phyloP scores from a whole-genome alignment of 2,329 filamentous ascomycete genomes.

The Aspergillus viridinutans region DNA sequence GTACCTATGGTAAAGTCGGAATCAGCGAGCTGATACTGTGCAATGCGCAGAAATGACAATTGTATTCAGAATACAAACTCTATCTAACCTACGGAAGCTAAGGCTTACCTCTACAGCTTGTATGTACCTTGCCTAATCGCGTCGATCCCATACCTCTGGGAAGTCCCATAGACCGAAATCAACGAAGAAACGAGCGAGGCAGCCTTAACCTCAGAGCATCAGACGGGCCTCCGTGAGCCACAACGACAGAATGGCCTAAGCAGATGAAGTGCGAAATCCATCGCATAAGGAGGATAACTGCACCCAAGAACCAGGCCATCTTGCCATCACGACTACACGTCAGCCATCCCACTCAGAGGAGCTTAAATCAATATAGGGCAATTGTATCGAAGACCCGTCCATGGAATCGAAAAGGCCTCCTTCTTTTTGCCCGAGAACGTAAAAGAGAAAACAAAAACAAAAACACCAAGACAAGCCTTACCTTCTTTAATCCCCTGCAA shows the following conservation, averaged over 20 bases:
- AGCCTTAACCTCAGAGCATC: constrained; percentile 10
- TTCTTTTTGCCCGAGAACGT: constrained; percentile 51
- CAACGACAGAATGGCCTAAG: constrained; percentile 1
- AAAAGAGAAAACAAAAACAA: not conserved
- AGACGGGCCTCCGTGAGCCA: constrained; percentile 8
- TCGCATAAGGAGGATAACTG: constrained; percentile 35
- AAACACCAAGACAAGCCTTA: constrained; percentile 22
- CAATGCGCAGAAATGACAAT: not conserved
- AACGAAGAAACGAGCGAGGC: constrained; percentile 21
- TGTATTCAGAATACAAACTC: not conserved
- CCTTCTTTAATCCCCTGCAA: constrained; percentile 47
- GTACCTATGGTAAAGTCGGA: constrained; percentile 26
- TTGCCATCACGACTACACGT: constrained; percentile 1
- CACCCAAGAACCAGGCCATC: not conserved
- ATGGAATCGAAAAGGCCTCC: constrained; percentile 47
- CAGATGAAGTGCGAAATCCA: constrained; percentile 29
- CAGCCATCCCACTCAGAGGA: not conserved
- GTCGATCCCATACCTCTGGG: constrained; percentile 25
- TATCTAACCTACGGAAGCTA: not conserved
- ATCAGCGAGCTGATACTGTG: not conserved
- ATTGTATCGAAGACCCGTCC: constrained; percentile 56
- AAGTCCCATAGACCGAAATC: constrained; percentile 12
- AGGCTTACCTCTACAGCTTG: not conserved
- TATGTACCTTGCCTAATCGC: constrained; percentile 38
- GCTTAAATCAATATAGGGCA: constrained; percentile 47